Conservation (phyloP, 495 filamentous ascomycete genomes). For the Aspergillus baeticus region DNA sequence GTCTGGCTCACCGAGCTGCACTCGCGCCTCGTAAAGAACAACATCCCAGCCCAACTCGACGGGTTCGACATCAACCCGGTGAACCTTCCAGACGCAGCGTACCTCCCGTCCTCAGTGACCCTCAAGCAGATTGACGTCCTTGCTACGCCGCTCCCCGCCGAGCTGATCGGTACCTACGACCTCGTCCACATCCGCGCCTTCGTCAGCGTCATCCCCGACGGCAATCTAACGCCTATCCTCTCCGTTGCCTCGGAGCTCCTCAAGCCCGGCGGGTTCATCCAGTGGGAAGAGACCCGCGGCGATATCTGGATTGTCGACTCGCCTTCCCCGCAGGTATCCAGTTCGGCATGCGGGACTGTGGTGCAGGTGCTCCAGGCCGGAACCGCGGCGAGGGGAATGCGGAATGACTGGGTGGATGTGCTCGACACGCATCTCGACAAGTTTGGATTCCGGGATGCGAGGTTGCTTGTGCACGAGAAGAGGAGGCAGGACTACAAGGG, state of each 20-base stretch:
- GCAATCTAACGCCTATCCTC: neutral
- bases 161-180: too few species aligned
- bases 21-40: neutral
- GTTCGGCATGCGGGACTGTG: too few species aligned
- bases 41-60: neutral
- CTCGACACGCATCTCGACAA: neutral
- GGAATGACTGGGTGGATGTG: too few species aligned
- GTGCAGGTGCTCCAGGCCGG: too few species aligned
- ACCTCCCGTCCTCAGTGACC: neutral
- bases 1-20: neutral
- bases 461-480: neutral
- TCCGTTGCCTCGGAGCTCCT: neutral
- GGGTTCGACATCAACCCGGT: neutral
- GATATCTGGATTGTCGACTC: neutral
- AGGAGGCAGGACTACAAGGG: neutral
- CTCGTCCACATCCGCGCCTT: too few species aligned
- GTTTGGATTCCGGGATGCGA: neutral
- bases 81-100: neutral
- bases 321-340: neutral
- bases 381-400: too few species aligned
- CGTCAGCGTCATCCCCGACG: too few species aligned
- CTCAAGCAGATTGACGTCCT: neutral
- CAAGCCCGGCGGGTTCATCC: neutral
- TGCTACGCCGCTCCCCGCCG: too few species aligned
- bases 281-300: neutral